Conservation (phyloP, 352 stramenopile species). For the Globisporangium splendens region DNA sequence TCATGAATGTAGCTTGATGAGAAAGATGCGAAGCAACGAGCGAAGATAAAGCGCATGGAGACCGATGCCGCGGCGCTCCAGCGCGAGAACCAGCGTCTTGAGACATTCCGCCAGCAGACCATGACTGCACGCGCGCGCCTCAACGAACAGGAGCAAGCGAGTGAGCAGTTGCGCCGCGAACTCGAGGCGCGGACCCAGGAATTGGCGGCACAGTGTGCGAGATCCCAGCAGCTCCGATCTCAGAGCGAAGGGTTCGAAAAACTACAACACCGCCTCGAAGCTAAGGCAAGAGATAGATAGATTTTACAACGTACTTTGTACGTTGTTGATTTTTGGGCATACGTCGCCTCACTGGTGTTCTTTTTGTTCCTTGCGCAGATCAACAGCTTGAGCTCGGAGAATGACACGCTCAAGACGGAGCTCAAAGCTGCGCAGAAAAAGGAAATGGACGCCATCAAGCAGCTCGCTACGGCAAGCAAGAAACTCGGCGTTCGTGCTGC, state of each 20-base stretch:
- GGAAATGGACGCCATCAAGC: slow-evolving; percentile 43
- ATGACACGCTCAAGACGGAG: slow-evolving; percentile 32
- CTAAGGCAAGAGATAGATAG: slow-evolving; percentile 26
- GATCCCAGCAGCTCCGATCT: slow-evolving; percentile 31
- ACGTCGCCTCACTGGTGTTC: background rate
- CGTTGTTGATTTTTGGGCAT: no score
- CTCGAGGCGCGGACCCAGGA: slow-evolving; percentile 28
- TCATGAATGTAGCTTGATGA: slow-evolving; percentile 26
- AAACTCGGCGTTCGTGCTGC: background rate
- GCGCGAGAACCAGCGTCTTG: slow-evolving; percentile 29
- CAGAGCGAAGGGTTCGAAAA: slow-evolving; percentile 30
- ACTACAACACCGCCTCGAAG: slow-evolving; percentile 37
- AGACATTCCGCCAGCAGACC: slow-evolving; percentile 28
- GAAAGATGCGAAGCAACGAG: slow-evolving; percentile 32
- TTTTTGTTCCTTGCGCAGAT: slow-evolving; percentile 28
- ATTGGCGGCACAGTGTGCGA: slow-evolving; percentile 18
- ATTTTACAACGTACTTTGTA: no score
- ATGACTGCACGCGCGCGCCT: slow-evolving; percentile 27
- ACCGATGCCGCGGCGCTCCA: slow-evolving; percentile 20
- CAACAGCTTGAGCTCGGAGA: slow-evolving; percentile 41
- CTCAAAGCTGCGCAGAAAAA: slow-evolving; percentile 29
- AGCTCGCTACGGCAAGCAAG: slow-evolving; percentile 30
- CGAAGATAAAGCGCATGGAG: slow-evolving; percentile 31
- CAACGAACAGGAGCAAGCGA: slow-evolving; percentile 25
- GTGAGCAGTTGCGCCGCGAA: slow-evolving; percentile 26